These are phyloP conservation scores for Brassica napus DNA, from an alignment of 345 rosid species.

Conservation along the genomic window Da-Ae NC_063442.1:16873501-16874000, in stretches of 20 bases:
- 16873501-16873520: too few relatives aligned
- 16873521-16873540: too few relatives aligned
- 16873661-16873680: neutral
- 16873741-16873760: neutral
- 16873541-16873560: too few relatives aligned
- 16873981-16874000: neutral
- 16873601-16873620: too few relatives aligned
- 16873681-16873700: neutral
- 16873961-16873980: neutral
- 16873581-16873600: too few relatives aligned
- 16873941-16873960: neutral
- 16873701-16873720: neutral
- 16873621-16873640: too few relatives aligned
- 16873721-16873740: neutral
- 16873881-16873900: neutral
- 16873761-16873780: neutral
- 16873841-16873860: neutral
- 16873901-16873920: neutral
- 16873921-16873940: neutral
- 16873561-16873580: too few relatives aligned
- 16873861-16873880: neutral
- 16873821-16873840: neutral
- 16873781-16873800: neutral
- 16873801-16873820: neutral
- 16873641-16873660: too few relatives aligned